Conservation (phyloP, 352 stramenopile genomes). For the Phytophthora pini region DNA sequence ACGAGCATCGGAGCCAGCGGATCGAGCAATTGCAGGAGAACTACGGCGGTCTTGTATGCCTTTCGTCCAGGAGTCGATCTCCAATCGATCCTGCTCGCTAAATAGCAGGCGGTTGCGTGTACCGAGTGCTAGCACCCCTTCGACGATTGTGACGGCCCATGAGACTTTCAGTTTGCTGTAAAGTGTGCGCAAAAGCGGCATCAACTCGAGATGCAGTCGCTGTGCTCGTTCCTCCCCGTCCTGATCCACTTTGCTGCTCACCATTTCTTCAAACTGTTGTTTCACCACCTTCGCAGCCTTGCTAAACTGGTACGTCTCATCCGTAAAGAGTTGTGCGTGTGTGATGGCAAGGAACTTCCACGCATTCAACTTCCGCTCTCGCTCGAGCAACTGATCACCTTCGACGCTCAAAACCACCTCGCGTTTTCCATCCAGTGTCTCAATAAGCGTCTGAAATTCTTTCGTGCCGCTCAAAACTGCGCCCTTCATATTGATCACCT, state of each 20-base stretch:
- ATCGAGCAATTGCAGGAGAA: slow-evolving; percentile 40
- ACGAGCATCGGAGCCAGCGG: slow-evolving; percentile 60
- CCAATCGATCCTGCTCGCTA: slow-evolving; percentile 42
- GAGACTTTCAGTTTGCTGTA: slow-evolving; percentile 52
- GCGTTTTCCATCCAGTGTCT: slow-evolving; percentile 46
- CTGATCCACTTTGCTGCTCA: slow-evolving; percentile 12
- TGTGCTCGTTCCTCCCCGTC: slow-evolving; percentile 9
- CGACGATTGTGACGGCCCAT: slow-evolving; percentile 72
- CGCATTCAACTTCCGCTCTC: slow-evolving; percentile 34
- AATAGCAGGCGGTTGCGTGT: slow-evolving; percentile 69
- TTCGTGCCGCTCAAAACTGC: slow-evolving; percentile 53
- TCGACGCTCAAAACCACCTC: slow-evolving; percentile 30
- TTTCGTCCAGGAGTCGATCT: slow-evolving; percentile 78
- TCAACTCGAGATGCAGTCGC: slow-evolving; percentile 46
- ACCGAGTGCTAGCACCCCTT: slow-evolving; percentile 57
- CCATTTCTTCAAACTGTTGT: slow-evolving; percentile 51
- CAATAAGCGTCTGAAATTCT: slow-evolving; percentile 61
- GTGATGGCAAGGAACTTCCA: slow-evolving; percentile 71
- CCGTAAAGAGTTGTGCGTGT: slow-evolving; percentile 74
- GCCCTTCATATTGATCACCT: slow-evolving; percentile 53
- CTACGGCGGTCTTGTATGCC: slow-evolving; percentile 58
- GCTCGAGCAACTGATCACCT: slow-evolving; percentile 1
- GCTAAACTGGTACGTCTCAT: slow-evolving; percentile 85
- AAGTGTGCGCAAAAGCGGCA: slow-evolving; percentile 71
- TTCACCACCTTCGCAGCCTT: slow-evolving; percentile 72